A percentile compares a stretch with the other conserved stretches of the same genome.
phyloP scores from a whole-genome alignment of 75 land plant genomes.

The Sequoiadendron giganteum region DNA sequence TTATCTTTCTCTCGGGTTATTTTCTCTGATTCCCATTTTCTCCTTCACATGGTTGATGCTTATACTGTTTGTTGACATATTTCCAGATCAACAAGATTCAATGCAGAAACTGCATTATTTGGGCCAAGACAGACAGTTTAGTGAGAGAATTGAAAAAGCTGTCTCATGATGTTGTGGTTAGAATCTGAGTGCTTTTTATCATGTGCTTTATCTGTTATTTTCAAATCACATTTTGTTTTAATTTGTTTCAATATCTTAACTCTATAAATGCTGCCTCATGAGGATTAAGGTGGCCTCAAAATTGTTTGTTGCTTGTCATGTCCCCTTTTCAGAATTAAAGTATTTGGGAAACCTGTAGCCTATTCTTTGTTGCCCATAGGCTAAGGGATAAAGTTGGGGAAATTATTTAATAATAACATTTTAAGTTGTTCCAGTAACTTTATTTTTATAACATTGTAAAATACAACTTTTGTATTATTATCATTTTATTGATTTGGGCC shows the following conservation, averaged over 20 bases:
- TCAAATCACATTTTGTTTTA: neutral
- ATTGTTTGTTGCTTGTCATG: neutral
- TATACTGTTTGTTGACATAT: neutral
- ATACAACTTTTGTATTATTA: no score
- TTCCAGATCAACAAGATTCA: constrained; percentile 56
- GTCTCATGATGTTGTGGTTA: constrained; percentile 48
- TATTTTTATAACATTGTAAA: no score
- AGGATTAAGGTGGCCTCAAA: neutral
- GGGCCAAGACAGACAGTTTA: constrained; percentile 81
- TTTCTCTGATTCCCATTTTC: neutral
- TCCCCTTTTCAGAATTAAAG: no score
- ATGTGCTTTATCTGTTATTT: neutral
- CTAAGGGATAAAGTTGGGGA: no score
- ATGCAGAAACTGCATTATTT: constrained; percentile 80
- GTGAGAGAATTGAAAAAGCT: constrained; percentile 48
- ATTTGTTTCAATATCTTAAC: neutral
- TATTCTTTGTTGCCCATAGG: no score
- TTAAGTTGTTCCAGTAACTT: no score
- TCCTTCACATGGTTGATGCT: neutral
- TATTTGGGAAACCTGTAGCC: no score
- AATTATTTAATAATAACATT: no score
- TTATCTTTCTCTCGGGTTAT: neutral
- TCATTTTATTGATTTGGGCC: no score
- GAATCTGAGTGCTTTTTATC: constrained; percentile 7
- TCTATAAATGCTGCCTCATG: neutral